Conservation (phyloP, 345 rosid species). For the Lepidium sativum region DNA sequence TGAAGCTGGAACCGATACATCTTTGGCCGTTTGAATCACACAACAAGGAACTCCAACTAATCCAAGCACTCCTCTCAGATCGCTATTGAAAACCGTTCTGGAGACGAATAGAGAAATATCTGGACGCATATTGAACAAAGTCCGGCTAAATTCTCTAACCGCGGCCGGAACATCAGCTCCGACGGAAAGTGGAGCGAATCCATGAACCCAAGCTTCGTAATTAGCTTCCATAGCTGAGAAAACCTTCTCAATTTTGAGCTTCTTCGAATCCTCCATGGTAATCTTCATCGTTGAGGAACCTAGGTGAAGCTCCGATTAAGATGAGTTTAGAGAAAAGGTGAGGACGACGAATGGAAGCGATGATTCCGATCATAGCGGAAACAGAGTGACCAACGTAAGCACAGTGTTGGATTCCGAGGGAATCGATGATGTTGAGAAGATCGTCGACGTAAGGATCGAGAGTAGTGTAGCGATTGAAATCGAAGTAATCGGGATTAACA, state of each 20-base stretch:
- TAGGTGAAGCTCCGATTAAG: slow-evolving; percentile 74
- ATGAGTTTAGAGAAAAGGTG: slow-evolving; percentile 70
- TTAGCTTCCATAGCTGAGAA: slow-evolving; percentile 73
- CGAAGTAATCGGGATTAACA: slow-evolving; percentile 73
- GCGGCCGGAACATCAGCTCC: slow-evolving; percentile 82
- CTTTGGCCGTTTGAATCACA: slow-evolving; percentile 60
- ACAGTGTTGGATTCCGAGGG: slow-evolving; percentile 50
- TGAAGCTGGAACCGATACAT: slow-evolving; percentile 54
- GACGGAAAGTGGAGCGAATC: slow-evolving; percentile 64
- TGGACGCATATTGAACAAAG: slow-evolving; percentile 85
- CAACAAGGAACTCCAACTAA: slow-evolving; percentile 55
- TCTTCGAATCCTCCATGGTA: slow-evolving; percentile 75
- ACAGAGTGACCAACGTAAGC: slow-evolving; percentile 80
- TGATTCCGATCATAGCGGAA: slow-evolving; percentile 80
- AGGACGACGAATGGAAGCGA: slow-evolving; percentile 79
- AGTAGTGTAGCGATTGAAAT: slow-evolving; percentile 47
- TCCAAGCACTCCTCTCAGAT: slow-evolving; percentile 62
- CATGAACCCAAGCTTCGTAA: slow-evolving; percentile 74
- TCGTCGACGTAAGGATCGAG: slow-evolving; percentile 80
- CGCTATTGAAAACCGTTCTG: slow-evolving; percentile 55
- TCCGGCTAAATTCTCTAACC: slow-evolving; percentile 74
- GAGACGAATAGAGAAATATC: slow-evolving; percentile 65
- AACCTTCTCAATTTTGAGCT: slow-evolving; percentile 48
- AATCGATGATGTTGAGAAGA: slow-evolving; percentile 61
- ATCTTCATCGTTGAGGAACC: slow-evolving; percentile 57